These are phyloP conservation scores for Hura crepitans DNA, from an alignment of 441 rosid species.

Conservation along the genomic window DNA sequence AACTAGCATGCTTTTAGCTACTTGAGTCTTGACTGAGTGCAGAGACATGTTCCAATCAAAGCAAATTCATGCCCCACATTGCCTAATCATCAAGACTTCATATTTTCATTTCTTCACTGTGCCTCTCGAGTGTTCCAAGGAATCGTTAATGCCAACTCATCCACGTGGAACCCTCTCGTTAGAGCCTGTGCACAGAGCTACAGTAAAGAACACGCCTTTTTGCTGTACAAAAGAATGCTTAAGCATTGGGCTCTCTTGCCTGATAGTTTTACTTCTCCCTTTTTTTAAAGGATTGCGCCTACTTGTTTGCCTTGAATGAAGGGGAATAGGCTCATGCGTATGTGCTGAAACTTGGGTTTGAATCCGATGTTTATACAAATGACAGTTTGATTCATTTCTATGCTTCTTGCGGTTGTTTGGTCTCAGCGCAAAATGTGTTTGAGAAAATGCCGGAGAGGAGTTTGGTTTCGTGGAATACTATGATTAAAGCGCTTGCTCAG, in stretches of 20 bases:
- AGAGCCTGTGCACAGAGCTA: conserved; percentile 48
- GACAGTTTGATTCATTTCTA: conserved; percentile 64
- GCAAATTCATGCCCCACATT: conserved; percentile 64
- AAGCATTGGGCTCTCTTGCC: conserved; percentile 40
- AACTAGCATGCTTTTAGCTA: conserved; percentile 36
- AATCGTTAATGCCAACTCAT: conserved; percentile 45
- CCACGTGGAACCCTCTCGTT: conserved; percentile 66
- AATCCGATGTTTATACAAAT: conserved; percentile 42
- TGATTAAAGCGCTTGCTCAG: conserved; percentile 64
- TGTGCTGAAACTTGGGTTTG: conserved; percentile 46
- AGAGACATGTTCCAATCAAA: conserved; percentile 45
- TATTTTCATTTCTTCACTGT: conserved; percentile 45
- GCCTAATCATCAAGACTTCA: conserved; percentile 43
- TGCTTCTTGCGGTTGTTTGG: conserved; percentile 41
- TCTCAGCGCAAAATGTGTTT: conserved; percentile 52
- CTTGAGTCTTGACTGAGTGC: conserved; percentile 37
- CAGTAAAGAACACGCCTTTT: conserved; percentile 42
- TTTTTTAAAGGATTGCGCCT: conserved; percentile 62
- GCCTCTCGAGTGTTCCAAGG: conserved; percentile 47
- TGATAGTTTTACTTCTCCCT: conserved; percentile 70
- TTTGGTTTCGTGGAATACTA: conserved; percentile 63
- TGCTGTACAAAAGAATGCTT: conserved; percentile 48
- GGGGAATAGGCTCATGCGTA: conserved; percentile 62
- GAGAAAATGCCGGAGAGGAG: conserved; percentile 56
- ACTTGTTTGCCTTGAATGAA: conserved; percentile 32